phyloP scores from a whole-genome alignment of 257 asterid species.

The Echites panduratus region DNA sequence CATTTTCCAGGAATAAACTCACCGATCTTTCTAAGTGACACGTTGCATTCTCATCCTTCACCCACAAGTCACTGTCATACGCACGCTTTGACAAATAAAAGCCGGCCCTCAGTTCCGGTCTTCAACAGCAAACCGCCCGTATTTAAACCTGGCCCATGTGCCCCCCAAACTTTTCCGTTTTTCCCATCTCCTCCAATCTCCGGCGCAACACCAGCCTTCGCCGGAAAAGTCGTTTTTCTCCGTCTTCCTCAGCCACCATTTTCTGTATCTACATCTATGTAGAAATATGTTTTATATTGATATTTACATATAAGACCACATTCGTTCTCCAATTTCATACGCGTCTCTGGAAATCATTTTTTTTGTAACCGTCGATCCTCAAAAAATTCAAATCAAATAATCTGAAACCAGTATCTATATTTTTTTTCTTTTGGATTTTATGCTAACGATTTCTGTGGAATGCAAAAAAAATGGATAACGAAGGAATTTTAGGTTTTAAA shows the following conservation, averaged over 20 bases:
- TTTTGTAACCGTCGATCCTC: background rate
- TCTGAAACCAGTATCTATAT: background rate
- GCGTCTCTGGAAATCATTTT: background rate
- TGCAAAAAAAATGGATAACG: background rate
- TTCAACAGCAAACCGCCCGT: background rate
- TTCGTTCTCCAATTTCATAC: background rate
- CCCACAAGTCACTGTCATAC: constrained; percentile 1
- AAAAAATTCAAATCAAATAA: background rate
- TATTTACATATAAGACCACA: background rate
- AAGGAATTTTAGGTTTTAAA: background rate
- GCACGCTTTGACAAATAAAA: background rate
- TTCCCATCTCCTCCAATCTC: background rate
- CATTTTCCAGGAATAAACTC: background rate
- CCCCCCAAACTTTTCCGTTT: background rate
- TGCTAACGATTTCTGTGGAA: background rate
- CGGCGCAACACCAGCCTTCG: background rate
- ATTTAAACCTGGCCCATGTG: constrained; percentile 3
- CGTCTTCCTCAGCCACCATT: background rate
- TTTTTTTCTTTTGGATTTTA: background rate
- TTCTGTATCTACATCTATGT: background rate
- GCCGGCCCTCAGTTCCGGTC: background rate
- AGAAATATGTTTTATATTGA: background rate
- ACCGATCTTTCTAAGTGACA: background rate
- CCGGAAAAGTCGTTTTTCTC: background rate
- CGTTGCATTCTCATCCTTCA: background rate